Conservation (phyloP, 345 rosid genomes). For the Excoecaria cochinchinensis region DNA sequence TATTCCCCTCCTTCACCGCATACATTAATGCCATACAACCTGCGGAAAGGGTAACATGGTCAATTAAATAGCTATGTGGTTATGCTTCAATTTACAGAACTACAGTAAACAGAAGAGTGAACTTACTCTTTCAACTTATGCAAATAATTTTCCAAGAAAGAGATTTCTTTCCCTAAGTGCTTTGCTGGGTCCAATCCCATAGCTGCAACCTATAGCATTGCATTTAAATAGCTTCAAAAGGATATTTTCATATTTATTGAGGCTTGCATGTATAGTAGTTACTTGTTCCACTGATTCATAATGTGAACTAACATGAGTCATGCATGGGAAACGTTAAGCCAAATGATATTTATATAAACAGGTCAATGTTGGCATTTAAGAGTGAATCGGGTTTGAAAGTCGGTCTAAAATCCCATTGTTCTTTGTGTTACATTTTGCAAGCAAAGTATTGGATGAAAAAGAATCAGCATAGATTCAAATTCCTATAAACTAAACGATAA, state of each 20-base stretch:
- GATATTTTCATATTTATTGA: not conserved
- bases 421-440: not conserved
- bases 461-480: not conserved
- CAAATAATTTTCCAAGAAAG: constrained; percentile 62
- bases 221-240: not conserved
- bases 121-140: constrained; percentile 86
- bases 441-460: not conserved
- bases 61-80: constrained; percentile 1
- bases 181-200: constrained; percentile 85
- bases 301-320: not conserved
- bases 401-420: not conserved
- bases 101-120: not conserved
- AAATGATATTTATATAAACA: not conserved
- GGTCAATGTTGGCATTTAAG: not conserved
- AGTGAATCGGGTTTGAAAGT: not conserved
- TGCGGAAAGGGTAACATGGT: constrained; percentile 27
- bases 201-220: constrained; percentile 72
- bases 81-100: not conserved
- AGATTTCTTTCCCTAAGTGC: constrained; percentile 88
- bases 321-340: not conserved
- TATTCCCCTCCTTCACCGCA: constrained; percentile 99
- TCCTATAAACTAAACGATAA: not conserved
- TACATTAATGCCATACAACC: constrained; percentile 86
- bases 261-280: not conserved
- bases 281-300: not conserved